Conservation (phyloP, 495 filamentous ascomycete genomes). For the Cercophora scortea region DNA sequence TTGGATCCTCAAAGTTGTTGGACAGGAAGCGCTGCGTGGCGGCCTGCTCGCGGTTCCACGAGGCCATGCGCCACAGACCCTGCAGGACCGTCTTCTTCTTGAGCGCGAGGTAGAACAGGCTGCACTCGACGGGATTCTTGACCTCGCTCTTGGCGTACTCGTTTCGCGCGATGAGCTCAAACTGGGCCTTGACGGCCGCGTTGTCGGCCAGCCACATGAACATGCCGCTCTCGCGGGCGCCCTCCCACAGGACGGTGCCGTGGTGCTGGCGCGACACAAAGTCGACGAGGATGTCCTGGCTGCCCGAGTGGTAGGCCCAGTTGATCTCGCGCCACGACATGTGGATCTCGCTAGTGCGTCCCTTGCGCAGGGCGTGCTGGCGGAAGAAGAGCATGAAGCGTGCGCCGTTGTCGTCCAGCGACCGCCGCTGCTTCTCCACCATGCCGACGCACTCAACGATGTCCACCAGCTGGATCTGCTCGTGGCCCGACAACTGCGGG, state of each 20-base stretch:
- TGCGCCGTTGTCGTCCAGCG: slow-evolving; percentile 90
- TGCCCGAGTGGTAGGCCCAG: slow-evolving; percentile 88
- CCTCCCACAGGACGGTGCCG: slow-evolving; percentile 70
- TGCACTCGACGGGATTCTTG: slow-evolving; percentile 91
- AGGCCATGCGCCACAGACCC: slow-evolving; percentile 93
- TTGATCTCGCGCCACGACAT: slow-evolving; percentile 90
- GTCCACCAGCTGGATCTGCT: slow-evolving; percentile 81
- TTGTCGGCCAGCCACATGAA: slow-evolving; percentile 90
- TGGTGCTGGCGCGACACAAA: slow-evolving; percentile 77
- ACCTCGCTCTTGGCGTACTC: slow-evolving; percentile 84
- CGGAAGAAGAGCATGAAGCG: slow-evolving; percentile 85
- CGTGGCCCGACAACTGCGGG: slow-evolving; percentile 78
- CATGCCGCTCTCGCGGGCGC: slow-evolving; percentile 78
- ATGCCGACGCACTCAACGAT: slow-evolving; percentile 83
- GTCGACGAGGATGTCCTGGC: slow-evolving; percentile 88
- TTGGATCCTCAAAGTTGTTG: slow-evolving; percentile 78
- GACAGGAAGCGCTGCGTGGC: slow-evolving; percentile 68
- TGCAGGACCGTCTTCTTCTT: slow-evolving; percentile 86
- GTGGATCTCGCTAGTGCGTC: slow-evolving; percentile 53
- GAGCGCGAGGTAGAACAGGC: slow-evolving; percentile 83
- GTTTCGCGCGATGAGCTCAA: slow-evolving; percentile 84
- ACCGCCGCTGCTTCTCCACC: slow-evolving; percentile 81
- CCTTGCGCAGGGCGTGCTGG: slow-evolving; percentile 67
- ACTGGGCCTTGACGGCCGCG: slow-evolving; percentile 65
- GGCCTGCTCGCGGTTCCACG: slow-evolving; percentile 78